Evolutionary conservation across 805 yeast genomes (phyloP).

Genomic region (Sporopachydermia quercuum): DNA sequence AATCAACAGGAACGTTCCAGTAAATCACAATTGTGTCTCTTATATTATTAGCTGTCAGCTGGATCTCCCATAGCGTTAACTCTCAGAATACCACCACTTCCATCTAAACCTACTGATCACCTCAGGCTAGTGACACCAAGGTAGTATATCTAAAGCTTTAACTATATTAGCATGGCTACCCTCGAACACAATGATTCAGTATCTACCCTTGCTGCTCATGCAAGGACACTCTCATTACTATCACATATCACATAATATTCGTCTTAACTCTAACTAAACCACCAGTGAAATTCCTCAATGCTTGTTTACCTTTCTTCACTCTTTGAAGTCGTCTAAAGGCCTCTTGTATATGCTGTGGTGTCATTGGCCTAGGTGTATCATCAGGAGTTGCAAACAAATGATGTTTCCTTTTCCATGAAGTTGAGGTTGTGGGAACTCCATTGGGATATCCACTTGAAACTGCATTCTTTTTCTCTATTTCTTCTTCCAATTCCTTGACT

Average conservation of each 20-base stretch:
- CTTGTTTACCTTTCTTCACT: conserved; percentile 38
- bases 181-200: too few species aligned
- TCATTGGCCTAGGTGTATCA: conserved; percentile 61
- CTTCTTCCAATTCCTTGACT: conserved; percentile 57
- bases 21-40: too few species aligned
- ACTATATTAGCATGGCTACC: too few species aligned
- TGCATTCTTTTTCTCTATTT: conserved; percentile 21
- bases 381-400: conserved; percentile 77
- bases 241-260: conserved; percentile 35
- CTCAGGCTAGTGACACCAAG: too few species aligned
- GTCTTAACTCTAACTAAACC: conserved; percentile 42
- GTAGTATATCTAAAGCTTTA: too few species aligned
- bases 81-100: too few species aligned
- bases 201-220: too few species aligned
- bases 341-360: conserved; percentile 70
- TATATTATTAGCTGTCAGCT: too few species aligned
- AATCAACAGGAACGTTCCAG: too few species aligned
- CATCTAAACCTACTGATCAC: too few species aligned
- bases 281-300: conserved; percentile 59
- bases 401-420: conserved; percentile 34
- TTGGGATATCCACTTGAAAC: conserved; percentile 17
- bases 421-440: conserved; percentile 27
- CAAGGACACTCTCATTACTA: too few species aligned
- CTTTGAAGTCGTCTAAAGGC: conserved; percentile 76
- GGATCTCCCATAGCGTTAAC: too few species aligned